These are phyloP conservation scores for Euphrasia confusa DNA, from an alignment of 257 asterid genomes.

Conservation along the genomic window DNA sequence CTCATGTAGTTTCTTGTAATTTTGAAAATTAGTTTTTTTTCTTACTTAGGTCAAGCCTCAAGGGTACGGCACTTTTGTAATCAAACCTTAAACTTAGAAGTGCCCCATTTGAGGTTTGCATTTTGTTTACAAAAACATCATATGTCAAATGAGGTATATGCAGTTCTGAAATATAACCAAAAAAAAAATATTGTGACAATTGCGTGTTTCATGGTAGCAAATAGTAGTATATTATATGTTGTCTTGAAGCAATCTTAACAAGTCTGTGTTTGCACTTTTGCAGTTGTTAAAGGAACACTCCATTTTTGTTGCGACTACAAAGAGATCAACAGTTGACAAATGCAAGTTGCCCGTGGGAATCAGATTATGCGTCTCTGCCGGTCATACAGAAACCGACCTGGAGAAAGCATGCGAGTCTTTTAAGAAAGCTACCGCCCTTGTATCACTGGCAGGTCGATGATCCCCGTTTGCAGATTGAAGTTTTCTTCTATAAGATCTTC, in stretches of 20 bases:
- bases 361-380: slow-evolving; percentile 69
- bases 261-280: slow-evolving; percentile 9
- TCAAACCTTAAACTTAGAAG: background rate
- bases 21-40: background rate
- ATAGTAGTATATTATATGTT: background rate
- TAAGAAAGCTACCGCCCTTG: slow-evolving; percentile 41
- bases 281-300: slow-evolving; percentile 73
- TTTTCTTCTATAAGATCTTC: background rate
- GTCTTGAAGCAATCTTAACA: background rate
- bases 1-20: background rate
- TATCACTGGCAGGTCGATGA: slow-evolving; percentile 33
- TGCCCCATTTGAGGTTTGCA: background rate
- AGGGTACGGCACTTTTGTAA: background rate
- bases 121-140: background rate
- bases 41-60: background rate
- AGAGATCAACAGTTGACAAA: slow-evolving; percentile 70
- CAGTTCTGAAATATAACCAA: background rate
- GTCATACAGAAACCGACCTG: slow-evolving; percentile 63
- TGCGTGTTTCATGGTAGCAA: background rate
- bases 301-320: slow-evolving; percentile 60
- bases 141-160: background rate
- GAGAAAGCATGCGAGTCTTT: slow-evolving; percentile 28
- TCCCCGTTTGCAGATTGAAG: slow-evolving; percentile 3
- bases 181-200: no score
- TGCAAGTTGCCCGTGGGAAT: slow-evolving; percentile 65